These are phyloP conservation scores for Ambrosia artemisiifolia DNA, from an alignment of 129 eudicot genomes.

Conservation along the genomic window DNA sequence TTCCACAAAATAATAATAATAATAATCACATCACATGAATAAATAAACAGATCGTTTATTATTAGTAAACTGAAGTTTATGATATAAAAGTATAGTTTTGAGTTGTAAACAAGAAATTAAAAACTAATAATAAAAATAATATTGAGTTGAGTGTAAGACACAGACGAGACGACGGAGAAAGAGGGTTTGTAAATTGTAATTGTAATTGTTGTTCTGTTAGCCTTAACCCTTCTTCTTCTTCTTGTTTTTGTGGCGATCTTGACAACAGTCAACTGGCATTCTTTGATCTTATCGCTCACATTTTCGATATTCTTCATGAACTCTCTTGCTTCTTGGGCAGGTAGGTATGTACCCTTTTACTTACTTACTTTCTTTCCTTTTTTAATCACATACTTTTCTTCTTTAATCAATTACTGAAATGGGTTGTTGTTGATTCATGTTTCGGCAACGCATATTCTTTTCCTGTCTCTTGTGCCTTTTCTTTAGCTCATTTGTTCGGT, in stretches of 20 bases:
- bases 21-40: background rate
- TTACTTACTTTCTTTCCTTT: no score
- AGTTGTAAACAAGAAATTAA: background rate
- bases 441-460: slow-evolving; percentile 36
- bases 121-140: background rate
- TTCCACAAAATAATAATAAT: background rate
- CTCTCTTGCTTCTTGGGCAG: slow-evolving; percentile 18
- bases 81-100: no score
- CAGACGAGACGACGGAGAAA: slow-evolving; percentile 23
- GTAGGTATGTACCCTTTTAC: background rate
- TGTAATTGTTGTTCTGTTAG: slow-evolving; percentile 4
- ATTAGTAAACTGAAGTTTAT: background rate
- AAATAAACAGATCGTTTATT: background rate
- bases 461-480: background rate
- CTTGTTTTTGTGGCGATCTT: slow-evolving; percentile 19
- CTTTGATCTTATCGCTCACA: slow-evolving; percentile 31
- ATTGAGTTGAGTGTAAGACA: background rate
- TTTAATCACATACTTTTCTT: no score
- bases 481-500: background rate
- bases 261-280: slow-evolving; percentile 26
- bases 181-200: slow-evolving; percentile 3
- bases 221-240: slow-evolving; percentile 18
- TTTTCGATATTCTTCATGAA: slow-evolving; percentile 23
- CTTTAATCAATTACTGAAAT: background rate
- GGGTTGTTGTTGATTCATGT: slow-evolving; percentile 26